Evolutionary conservation across 176 grass and related monocot species (phyloP), one percentile per base, ranked within the genome.

Genomic region (Guadua angustifolia): DNA sequence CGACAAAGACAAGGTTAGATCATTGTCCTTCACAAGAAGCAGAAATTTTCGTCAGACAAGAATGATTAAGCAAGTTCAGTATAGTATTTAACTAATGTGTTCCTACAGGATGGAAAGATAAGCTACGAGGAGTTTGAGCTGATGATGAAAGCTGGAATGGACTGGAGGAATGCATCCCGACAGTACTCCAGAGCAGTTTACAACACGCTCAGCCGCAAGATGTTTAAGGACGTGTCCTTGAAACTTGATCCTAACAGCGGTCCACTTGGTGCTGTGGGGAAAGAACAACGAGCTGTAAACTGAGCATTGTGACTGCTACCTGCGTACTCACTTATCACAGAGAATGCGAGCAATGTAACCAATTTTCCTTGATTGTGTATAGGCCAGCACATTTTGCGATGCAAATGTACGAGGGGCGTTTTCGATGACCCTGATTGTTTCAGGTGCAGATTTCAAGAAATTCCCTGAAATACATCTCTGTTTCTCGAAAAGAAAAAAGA

Each of bases 121-220:
- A 98, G 95, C 84, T 98, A 93, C 5, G 84, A 98, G 49, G 92
- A 98, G 62, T 94, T 94, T 65, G 92, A 91, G 86, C 62, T 82
- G 66, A 97, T 97, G 95, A 97, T 94, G 95, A 94, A 88, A 81
- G 89, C 86, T 22, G 95, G 95, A 75, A 83, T 90, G 74, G 92
- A 94, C 85, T 94, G 92, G 92, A 89, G 88, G 79, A 98, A 98
- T 4, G 77, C 84, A 12, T 94, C 95, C 18, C 88, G 92, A 7
- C 92, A 86, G 72, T 93, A 92, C 83, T 94, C 92, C 4, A 81
- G 88, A 82, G 88, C 84, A 5, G 35, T 89, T 40, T 93, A 84
- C 71, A 93, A 80, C 71, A 93, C 86, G 38, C 88, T 97, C 14
- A 97, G 95, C 70, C 85, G 84, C 66, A 94, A 86, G 82, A 69